phyloP scores from a whole-genome alignment of 768 basidiomycete genomes.

The Suillus plorans region DNA sequence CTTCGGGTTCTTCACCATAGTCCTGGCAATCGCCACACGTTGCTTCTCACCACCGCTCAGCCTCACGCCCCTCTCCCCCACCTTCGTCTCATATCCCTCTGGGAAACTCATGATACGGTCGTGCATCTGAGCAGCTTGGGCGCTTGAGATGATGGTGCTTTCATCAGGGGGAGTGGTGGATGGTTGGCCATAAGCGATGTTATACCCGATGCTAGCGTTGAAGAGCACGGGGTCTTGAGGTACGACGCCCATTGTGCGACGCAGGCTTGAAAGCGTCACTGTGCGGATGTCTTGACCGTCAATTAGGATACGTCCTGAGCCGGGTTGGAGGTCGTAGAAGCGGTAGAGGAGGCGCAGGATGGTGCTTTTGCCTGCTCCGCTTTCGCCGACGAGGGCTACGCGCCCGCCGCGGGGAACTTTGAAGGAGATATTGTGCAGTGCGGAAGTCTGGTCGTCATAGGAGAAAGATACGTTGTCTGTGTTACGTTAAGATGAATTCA shows the following conservation, averaged over 20 bases:
- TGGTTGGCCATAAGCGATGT: conserved; percentile 57
- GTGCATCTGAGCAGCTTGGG: conserved; percentile 84
- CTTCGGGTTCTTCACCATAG: conserved; percentile 82
- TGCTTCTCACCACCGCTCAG: conserved; percentile 90
- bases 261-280: conserved; percentile 77
- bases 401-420: conserved; percentile 83
- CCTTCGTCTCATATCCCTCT: conserved; percentile 81
- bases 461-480: conserved; percentile 84
- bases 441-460: conserved; percentile 68
- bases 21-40: conserved; percentile 84
- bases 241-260: conserved; percentile 85
- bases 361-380: conserved; percentile 81
- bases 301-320: conserved; percentile 76
- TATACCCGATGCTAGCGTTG: conserved; percentile 69
- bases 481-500: conserved; percentile 2
- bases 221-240: conserved; percentile 63
- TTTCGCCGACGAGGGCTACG: conserved; percentile 87
- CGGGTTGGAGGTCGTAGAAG: conserved; percentile 85
- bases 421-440: conserved; percentile 80
- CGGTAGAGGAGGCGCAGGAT: conserved; percentile 86
- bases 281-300: conserved; percentile 88
- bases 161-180: conserved; percentile 69
- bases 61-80: conserved; percentile 87
- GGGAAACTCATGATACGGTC: conserved; percentile 83
- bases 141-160: conserved; percentile 61